Base-by-base conservation (phyloP, 176 grass and related monocot genomes). In the Tillandsia leiboldiana region DNA sequence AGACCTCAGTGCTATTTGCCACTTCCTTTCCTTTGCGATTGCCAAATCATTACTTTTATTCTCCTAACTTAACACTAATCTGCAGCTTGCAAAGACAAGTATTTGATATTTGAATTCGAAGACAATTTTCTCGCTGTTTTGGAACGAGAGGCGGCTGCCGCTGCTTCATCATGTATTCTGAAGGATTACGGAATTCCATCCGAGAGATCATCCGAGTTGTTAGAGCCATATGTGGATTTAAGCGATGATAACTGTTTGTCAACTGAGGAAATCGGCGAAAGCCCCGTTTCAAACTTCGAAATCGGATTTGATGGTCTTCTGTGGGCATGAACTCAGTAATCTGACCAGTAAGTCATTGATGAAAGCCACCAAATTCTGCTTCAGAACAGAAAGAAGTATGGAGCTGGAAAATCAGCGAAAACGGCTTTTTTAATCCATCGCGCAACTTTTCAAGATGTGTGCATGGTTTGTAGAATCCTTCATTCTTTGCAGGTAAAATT, bases 21-120 rank as follows among this genome's bases (percentile, higher is more conserved):
- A 61, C 9, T 18, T 52, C 49, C 8, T 53, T 20, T 69, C 26
- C 48, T 73, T 18, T 53, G 10, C 4, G 24, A 6, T 22, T 26
- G 52, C 67, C 11, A 17, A 53, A 66, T 11, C 17, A 1, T 14
- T 65, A 58, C 22, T 3, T 74, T 48, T 22, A 22, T 51, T 29
- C 50, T 58, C 76, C 58, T 52, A 12, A 28, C 26, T 78, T 62
- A 3, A 74, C 17, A 5, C 3, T 47, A 12, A 63, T 52, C n/a
- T 82, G 77, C 49, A 97, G 94, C 87, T 59, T 97, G 89, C 73
- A 79, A 83, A 70, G 94, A 97, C 24, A 97, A 92, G 54, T 97
- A 92, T 74, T 92, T 92, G 74, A 81, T 88, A 48, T 97, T 97
- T 7, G 94, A 97, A 72, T 97, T 97, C 48, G 94, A 97, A 79